phyloP scores from a whole-genome alignment of 2,329 filamentous ascomycete species.

The Immersiporthe knoxdaviesiana region DNA sequence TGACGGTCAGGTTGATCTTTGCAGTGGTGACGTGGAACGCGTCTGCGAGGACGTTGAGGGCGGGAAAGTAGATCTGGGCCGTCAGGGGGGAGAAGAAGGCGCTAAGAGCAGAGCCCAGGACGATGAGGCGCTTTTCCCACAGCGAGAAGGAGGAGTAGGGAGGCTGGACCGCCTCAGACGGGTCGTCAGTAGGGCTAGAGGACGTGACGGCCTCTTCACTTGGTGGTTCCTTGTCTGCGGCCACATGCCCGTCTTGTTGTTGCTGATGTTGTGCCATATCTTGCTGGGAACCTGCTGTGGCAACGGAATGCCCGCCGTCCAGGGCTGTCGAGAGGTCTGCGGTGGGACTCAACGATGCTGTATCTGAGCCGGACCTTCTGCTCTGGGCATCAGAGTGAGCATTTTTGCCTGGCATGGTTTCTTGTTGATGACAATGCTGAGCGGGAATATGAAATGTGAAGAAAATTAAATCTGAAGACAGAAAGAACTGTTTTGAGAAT shows the following conservation, averaged over 20 bases:
- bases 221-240: conserved; percentile 26
- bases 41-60: conserved; percentile 51
- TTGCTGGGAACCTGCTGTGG: background rate
- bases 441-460: background rate
- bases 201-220: conserved; percentile 29
- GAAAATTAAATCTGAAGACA: background rate
- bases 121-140: conserved; percentile 46
- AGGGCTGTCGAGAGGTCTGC: background rate
- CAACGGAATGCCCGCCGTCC: background rate
- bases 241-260: background rate
- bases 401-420: background rate
- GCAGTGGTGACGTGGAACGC: conserved; percentile 49
- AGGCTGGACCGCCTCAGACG: conserved; percentile 24
- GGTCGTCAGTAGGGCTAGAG: conserved; percentile 17
- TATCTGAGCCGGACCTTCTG: background rate
- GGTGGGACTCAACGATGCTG: background rate
- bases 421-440: background rate
- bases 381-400: background rate
- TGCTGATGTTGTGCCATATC: background rate
- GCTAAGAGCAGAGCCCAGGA: conserved; percentile 43
- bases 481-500: background rate
- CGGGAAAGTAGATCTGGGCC: conserved; percentile 59
- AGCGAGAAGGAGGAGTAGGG: conserved; percentile 45
- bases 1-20: conserved; percentile 55
- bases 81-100: conserved; percentile 52